Percentiles rank a stretch among this genome's conserved stretches.
Conservation (phyloP, 345 rosid species). For the Boechera stricta region DNA sequence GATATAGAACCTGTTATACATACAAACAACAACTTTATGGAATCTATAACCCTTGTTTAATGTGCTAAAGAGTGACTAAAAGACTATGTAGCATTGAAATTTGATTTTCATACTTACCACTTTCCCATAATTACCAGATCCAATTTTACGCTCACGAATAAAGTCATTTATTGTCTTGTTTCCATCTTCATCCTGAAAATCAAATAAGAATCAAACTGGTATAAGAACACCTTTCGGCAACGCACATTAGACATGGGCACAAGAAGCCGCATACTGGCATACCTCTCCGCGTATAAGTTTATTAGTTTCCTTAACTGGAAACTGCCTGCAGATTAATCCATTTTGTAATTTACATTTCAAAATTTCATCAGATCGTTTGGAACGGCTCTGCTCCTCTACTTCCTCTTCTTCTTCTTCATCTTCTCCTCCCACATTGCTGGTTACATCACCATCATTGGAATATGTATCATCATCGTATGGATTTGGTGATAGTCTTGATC, state of each 20-base stretch:
- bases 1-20: conserved; percentile 8
- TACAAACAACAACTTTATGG: not conserved
- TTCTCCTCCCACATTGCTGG: not conserved
- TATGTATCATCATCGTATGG: not conserved
- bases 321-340: conserved; percentile 5
- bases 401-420: not conserved
- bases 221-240: not conserved
- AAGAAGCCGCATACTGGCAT: not conserved
- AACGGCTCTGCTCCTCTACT: conserved; percentile 3
- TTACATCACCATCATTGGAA: conserved; percentile 14
- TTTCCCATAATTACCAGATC: conserved; percentile 27
- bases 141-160: conserved; percentile 6
- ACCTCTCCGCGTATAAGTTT: conserved; percentile 17
- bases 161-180: conserved; percentile 13
- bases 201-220: not conserved
- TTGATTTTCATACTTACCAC: conserved; percentile 4
- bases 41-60: not conserved
- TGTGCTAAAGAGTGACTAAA: not conserved
- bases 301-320: conserved; percentile 14
- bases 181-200: conserved; percentile 11
- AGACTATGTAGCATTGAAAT: not conserved
- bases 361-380: conserved; percentile 11
- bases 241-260: not conserved
- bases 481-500: not conserved
- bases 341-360: not conserved